Evolutionary conservation across 2,329 filamentous ascomycete genomes (phyloP).

Genomic region (Dothiorella sarmentorum): DNA sequence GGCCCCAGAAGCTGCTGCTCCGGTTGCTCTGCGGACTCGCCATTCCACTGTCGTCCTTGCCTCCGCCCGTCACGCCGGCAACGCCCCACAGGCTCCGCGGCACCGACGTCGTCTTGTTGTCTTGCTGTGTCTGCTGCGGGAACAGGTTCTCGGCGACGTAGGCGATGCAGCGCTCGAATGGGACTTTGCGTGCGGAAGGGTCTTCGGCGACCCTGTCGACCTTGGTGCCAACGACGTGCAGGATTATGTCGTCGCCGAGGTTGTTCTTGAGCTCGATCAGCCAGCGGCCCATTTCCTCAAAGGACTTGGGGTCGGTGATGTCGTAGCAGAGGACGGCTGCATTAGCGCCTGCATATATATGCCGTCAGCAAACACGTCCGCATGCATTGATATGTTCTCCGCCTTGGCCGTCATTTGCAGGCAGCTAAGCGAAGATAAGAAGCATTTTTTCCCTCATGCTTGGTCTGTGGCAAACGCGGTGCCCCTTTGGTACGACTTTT

Average conservation of each 20-base stretch:
- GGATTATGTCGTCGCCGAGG: slow-evolving; percentile 70
- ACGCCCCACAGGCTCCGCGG: slow-evolving; percentile 26
- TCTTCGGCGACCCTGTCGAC: slow-evolving; percentile 84
- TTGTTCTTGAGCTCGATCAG: slow-evolving; percentile 79
- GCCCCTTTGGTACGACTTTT: not conserved
- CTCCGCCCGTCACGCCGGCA: slow-evolving; percentile 24
- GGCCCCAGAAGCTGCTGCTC: slow-evolving; percentile 80
- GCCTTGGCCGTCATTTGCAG: not conserved
- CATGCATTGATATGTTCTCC: not conserved
- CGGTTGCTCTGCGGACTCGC: slow-evolving; percentile 47
- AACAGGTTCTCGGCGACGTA: slow-evolving; percentile 75
- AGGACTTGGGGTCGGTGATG: slow-evolving; percentile 82
- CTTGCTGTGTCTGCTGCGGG: slow-evolving; percentile 49
- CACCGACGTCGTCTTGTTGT: slow-evolving; percentile 21
- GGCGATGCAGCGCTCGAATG: slow-evolving; percentile 91
- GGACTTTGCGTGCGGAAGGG: slow-evolving; percentile 73
- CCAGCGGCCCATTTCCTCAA: slow-evolving; percentile 91
- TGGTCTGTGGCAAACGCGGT: not conserved
- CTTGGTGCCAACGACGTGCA: slow-evolving; percentile 83
- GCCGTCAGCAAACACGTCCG: slow-evolving; percentile 10
- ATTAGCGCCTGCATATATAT: slow-evolving; percentile 63
- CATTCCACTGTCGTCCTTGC: slow-evolving; percentile 41
- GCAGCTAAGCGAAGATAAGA: not conserved
- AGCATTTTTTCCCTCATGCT: not conserved
- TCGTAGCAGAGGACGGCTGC: slow-evolving; percentile 93